Conservation (phyloP, 2,329 filamentous ascomycete genomes). For the Colletotrichum truncatum region DNA sequence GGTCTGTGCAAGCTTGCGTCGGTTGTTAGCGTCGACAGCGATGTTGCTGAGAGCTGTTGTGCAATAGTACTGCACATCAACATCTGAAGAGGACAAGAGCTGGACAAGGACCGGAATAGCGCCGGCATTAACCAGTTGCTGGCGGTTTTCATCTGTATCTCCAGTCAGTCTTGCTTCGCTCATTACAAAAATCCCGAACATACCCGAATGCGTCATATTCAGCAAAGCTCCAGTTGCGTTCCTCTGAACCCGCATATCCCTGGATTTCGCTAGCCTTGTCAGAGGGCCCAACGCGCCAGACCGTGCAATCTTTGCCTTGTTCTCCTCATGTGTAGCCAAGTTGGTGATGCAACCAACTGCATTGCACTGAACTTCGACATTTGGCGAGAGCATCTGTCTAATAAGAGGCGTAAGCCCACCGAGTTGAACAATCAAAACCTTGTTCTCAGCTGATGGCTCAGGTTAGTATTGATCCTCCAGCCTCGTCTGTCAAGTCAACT, state of each 20-base stretch:
- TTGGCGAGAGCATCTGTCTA: slow-evolving; percentile 96
- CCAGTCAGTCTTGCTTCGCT: slow-evolving; percentile 25
- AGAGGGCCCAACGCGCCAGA: slow-evolving; percentile 92
- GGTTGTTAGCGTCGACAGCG: slow-evolving; percentile 90
- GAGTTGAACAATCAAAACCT: slow-evolving; percentile 93
- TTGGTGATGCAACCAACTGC: slow-evolving; percentile 99
- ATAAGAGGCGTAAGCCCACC: slow-evolving; percentile 92
- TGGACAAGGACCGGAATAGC: slow-evolving; percentile 98
- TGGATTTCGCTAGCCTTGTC: slow-evolving; percentile 92
- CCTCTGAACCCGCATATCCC: slow-evolving; percentile 97
- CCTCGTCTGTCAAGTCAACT: slow-evolving; percentile 40
- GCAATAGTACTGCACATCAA: slow-evolving; percentile 99
- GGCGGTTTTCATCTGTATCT: slow-evolving; percentile 88
- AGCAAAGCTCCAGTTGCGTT: slow-evolving; percentile 96
- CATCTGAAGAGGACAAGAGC: slow-evolving; percentile 89
- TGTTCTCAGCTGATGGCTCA: slow-evolving; percentile 83
- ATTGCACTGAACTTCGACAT: slow-evolving; percentile 99
- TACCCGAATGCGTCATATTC: slow-evolving; percentile 99
- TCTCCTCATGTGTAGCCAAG: slow-evolving; percentile 96
- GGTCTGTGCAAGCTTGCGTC: slow-evolving; percentile 88
- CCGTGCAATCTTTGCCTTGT: slow-evolving; percentile 97
- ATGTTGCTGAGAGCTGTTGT: slow-evolving; percentile 99
- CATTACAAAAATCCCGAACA: slow-evolving; percentile 35
- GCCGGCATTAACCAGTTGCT: slow-evolving; percentile 95
- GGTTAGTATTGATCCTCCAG: background rate